Evolutionary conservation across 768 basidiomycete genomes (phyloP).

Genomic region (Amanita jacksonii): DNA sequence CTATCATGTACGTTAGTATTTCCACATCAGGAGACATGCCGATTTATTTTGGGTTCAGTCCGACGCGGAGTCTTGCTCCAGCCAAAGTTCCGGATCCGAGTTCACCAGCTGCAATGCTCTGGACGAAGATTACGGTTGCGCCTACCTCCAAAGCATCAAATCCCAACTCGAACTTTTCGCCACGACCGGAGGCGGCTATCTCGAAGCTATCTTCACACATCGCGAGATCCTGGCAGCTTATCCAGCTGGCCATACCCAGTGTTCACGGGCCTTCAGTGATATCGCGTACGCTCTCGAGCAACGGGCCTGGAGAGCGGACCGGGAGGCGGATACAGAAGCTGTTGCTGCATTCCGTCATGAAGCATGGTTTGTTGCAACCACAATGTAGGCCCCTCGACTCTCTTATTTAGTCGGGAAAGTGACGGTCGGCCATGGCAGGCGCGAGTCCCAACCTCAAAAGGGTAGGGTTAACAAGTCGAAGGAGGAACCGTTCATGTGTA

Average conservation of each 20-base stretch:
- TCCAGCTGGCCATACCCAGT: slow-evolving; percentile 54
- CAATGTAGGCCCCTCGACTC: slow-evolving; percentile 18
- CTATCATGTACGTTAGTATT: slow-evolving; percentile 3
- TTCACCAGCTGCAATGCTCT: slow-evolving; percentile 19
- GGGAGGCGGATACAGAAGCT: slow-evolving; percentile 63
- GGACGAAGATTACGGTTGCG: slow-evolving; percentile 41
- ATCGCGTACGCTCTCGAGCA: slow-evolving; percentile 55
- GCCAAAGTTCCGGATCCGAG: slow-evolving; percentile 32
- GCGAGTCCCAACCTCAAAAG: no score
- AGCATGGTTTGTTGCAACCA: slow-evolving; percentile 46
- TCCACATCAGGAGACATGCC: neutral
- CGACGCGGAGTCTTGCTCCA: slow-evolving; percentile 34
- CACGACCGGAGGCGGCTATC: slow-evolving; percentile 66
- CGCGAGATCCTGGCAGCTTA: slow-evolving; percentile 57
- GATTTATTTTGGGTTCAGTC: slow-evolving; percentile 20
- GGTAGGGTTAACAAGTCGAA: no score
- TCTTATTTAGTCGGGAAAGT: neutral
- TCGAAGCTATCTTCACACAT: slow-evolving; percentile 72
- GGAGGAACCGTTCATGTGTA: no score
- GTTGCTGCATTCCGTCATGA: slow-evolving; percentile 62
- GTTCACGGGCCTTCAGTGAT: slow-evolving; percentile 55
- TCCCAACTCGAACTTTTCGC: slow-evolving; percentile 41
- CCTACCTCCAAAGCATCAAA: slow-evolving; percentile 50
- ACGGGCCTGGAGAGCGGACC: slow-evolving; percentile 60
- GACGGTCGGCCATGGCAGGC: no score